Conservation (phyloP, 495 filamentous ascomycete genomes). For the Aspergillus indologenus region DNA sequence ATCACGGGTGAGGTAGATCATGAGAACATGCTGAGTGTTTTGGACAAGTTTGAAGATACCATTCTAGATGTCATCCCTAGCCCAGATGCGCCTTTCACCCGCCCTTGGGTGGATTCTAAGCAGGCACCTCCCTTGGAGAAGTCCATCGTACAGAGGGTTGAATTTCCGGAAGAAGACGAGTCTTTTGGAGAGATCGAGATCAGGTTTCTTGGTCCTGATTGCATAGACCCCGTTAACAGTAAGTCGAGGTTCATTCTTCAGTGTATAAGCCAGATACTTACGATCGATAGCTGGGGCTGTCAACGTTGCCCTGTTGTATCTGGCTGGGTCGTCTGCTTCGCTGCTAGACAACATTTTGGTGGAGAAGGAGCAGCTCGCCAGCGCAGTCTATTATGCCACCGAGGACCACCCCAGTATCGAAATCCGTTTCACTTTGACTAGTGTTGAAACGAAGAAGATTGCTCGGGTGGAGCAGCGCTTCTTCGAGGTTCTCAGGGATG, state of each 20-base stretch:
- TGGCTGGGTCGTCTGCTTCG: slow-evolving; percentile 88
- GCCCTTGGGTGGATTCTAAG: slow-evolving; percentile 87
- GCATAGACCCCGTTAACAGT: slow-evolving; percentile 58
- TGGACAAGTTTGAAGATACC: slow-evolving; percentile 85
- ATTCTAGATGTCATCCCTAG: slow-evolving; percentile 78
- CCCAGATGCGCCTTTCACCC: slow-evolving; percentile 70
- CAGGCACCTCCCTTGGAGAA: slow-evolving; percentile 67
- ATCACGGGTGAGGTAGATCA: slow-evolving; percentile 90
- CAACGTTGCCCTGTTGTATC: slow-evolving; percentile 73
- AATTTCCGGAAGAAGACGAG: slow-evolving; percentile 97
- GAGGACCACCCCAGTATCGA: slow-evolving; percentile 77
- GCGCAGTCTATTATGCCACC: slow-evolving; percentile 70
- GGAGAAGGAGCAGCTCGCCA: slow-evolving; percentile 88
- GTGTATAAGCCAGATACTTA: slow-evolving; percentile 16
- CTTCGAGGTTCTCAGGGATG: slow-evolving; percentile 76
- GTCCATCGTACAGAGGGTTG: slow-evolving; percentile 69
- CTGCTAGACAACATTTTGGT: slow-evolving; percentile 89
- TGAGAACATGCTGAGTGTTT: slow-evolving; percentile 67
- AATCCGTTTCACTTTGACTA: slow-evolving; percentile 76
- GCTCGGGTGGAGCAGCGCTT: slow-evolving; percentile 79
- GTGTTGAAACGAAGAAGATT: slow-evolving; percentile 84
- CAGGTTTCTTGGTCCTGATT: slow-evolving; percentile 79
- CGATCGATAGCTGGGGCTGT: slow-evolving; percentile 57
- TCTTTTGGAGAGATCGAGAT: slow-evolving; percentile 81
- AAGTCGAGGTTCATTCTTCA: slow-evolving; percentile 19